Evolutionary conservation across 352 stramenopile genomes (phyloP), one percentile per base, ranked within the genome.

Genomic region (Pythium scleroteichum): DNA sequence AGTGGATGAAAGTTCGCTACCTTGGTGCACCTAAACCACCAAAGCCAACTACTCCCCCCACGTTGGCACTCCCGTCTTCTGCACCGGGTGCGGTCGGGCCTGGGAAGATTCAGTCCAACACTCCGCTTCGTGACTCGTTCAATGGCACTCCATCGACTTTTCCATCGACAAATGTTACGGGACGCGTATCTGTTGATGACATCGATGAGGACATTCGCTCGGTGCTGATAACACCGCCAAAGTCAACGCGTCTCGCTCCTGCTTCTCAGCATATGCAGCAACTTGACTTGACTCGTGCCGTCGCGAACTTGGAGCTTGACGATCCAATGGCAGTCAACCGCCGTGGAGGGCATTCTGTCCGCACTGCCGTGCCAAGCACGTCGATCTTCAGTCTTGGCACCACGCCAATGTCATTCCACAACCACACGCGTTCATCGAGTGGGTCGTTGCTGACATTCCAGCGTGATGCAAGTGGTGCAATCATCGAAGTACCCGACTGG

Each of bases 1-100:
- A 92, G 41, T 94, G 85, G 85, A 92, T 92, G 84, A 66, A 68
- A 14, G 80, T 94, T 41, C 80, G 82, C 7, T 91, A 85, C 66
- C 56, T 64, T 33, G 56, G 56, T 23, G 33, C 32, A 4, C 56
- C 44, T 32, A 66, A 66, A 42, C 41, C 48, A 8, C 38, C 39
- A 4, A 51, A 24, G 32, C 38, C 42, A 50, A 24, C 26, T 19
- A 33, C 57, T 1, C 42, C 46, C 8, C 39, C 29, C 19, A 53
- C 32, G 5, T 38, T 52, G 27, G 49, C 47, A 14, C 29, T 41
- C 3, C 10, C 48, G n/a, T 54, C 49, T 17, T 56, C 57, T 13
- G 47, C 47, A 35, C 47, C 57, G 10, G 29, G 29, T 35, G 33
- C 47, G 16, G 32, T 45, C 1, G 46, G 17, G 29, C 40, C 56